phyloP scores from a whole-genome alignment of 2,329 filamentous ascomycete species.

The Ceratocystis huliohia region DNA sequence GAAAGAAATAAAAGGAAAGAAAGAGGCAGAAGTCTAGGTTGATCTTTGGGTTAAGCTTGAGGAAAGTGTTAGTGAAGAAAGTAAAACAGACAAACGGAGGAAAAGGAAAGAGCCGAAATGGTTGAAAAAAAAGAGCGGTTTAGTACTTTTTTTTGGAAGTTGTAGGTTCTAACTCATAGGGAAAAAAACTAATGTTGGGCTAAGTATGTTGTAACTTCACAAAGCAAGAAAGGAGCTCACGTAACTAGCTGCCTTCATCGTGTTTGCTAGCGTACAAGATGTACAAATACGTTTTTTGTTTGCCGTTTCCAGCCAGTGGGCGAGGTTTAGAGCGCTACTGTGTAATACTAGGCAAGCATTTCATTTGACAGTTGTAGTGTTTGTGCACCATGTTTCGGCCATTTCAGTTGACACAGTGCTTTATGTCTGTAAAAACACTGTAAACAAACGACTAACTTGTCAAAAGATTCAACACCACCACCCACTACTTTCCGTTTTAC shows the following conservation, averaged over 20 bases:
- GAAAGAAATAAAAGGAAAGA: background rate
- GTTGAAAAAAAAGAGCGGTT: background rate
- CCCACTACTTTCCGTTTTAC: background rate
- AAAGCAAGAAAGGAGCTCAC: slow-evolving; percentile 3
- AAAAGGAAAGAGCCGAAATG: background rate
- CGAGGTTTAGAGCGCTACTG: background rate
- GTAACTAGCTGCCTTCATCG: background rate
- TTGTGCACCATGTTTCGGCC: background rate
- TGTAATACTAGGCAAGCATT: background rate
- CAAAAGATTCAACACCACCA: background rate
- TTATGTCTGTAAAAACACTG: background rate
- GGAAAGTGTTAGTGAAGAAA: background rate
- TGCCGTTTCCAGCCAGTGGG: background rate
- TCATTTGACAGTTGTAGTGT: background rate
- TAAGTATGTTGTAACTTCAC: background rate
- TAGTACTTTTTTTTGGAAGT: background rate
- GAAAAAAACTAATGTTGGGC: background rate
- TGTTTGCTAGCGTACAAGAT: background rate
- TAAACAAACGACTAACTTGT: background rate
- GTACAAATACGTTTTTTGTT: background rate
- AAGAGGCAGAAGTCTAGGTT: slow-evolving; percentile 1
- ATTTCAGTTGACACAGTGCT: background rate
- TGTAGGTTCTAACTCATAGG: background rate
- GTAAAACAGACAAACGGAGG: slow-evolving; percentile 4
- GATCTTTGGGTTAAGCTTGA: background rate